These are phyloP conservation scores for Coemansia sp. DNA, from an alignment of 192 early-diverging fungal genomes.

Conservation along the genomic window DNA sequence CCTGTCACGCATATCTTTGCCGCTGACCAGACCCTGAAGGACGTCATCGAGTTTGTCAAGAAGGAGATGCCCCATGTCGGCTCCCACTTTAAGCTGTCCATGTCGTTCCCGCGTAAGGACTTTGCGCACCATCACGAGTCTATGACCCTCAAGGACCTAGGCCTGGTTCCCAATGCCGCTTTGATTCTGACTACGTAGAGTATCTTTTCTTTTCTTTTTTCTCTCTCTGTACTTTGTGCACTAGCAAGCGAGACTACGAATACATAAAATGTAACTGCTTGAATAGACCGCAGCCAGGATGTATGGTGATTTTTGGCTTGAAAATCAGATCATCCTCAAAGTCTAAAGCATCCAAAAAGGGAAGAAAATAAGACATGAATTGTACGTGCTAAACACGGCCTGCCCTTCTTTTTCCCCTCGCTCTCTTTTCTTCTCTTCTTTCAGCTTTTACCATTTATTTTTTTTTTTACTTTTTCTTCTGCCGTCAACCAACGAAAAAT, in stretches of 20 bases:
- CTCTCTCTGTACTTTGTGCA: neutral
- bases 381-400: too few species aligned
- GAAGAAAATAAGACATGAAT: too few species aligned
- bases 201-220: neutral
- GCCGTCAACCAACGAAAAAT: too few species aligned
- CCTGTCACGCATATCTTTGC: constrained; percentile 64
- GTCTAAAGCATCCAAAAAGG: too few species aligned
- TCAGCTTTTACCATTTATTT: too few species aligned
- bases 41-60: constrained; percentile 59
- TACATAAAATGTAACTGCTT: too few species aligned
- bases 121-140: constrained; percentile 57
- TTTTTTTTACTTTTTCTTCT: too few species aligned
- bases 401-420: too few species aligned
- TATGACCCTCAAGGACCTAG: constrained; percentile 67
- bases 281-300: too few species aligned
- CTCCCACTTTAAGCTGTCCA: constrained; percentile 60
- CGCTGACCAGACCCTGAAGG: constrained; percentile 58
- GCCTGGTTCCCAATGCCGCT: constrained; percentile 66
- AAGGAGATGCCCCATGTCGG: constrained; percentile 27
- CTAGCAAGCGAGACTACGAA: neutral
- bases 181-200: constrained; percentile 54
- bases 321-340: too few species aligned
- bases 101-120: constrained; percentile 68
- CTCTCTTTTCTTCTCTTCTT: too few species aligned
- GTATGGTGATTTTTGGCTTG: too few species aligned